These are phyloP conservation scores for Fraxinus quadrangulata DNA, from an alignment of 257 asterid species.

Conservation along the genomic window DNA sequence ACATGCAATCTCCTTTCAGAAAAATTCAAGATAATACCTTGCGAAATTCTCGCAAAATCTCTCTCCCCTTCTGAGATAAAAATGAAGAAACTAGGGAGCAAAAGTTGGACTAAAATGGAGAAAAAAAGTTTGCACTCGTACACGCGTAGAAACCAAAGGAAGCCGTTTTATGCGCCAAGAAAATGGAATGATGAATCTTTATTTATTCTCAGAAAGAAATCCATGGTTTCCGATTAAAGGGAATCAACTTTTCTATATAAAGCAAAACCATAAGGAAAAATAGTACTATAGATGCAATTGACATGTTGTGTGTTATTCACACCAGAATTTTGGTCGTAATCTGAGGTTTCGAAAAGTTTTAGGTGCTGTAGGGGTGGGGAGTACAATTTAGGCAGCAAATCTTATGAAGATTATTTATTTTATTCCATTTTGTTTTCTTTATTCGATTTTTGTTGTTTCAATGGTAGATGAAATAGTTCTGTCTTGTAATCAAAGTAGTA, in stretches of 20 bases:
- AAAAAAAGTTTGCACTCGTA: neutral
- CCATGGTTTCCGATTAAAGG: slow-evolving; percentile 26
- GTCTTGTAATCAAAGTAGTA: neutral
- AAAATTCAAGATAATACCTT: neutral
- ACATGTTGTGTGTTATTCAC: neutral
- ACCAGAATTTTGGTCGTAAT: neutral
- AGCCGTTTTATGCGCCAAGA: neutral
- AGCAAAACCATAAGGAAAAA: neutral
- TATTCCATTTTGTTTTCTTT: neutral
- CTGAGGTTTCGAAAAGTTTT: neutral
- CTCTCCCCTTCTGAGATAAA: neutral
- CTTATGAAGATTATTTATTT: neutral
- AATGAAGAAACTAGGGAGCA: neutral
- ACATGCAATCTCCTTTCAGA: neutral
- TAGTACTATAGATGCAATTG: neutral
- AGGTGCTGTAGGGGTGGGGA: neutral
- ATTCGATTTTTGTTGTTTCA: neutral
- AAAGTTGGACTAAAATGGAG: neutral
- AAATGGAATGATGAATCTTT: slow-evolving; percentile 5
- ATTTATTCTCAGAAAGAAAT: neutral
- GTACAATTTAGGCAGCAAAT: neutral
- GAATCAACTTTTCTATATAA: slow-evolving; percentile 23
- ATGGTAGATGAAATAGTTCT: neutral
- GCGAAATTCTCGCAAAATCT: slow-evolving; percentile 2
- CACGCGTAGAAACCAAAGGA: slow-evolving; percentile 18